Evolutionary conservation across 352 stramenopile genomes (phyloP).

Genomic region (Phytopythium oedochilum): DNA sequence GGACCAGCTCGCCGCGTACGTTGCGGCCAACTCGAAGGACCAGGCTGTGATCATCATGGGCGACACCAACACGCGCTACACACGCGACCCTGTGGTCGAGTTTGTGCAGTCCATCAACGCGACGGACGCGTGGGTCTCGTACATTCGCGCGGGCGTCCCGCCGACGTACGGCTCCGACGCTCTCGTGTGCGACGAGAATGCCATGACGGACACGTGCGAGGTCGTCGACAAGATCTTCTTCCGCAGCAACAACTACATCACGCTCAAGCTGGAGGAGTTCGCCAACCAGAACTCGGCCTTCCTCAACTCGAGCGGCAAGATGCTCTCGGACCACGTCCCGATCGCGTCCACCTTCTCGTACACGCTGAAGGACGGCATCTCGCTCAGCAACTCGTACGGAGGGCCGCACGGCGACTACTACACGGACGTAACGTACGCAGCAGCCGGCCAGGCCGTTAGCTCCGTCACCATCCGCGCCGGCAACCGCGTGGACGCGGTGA

Average conservation of each 20-base stretch:
- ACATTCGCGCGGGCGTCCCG: constrained; percentile 23
- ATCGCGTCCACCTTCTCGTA: constrained; percentile 39
- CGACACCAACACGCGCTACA: constrained; percentile 49
- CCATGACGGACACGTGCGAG: constrained; percentile 38
- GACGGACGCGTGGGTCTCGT: constrained; percentile 44
- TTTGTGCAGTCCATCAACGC: constrained; percentile 21
- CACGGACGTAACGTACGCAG: constrained; percentile 25
- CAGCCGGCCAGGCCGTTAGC: constrained; percentile 16
- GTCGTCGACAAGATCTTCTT: constrained; percentile 64
- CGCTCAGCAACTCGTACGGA: constrained; percentile 28
- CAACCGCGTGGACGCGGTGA: constrained; percentile 34
- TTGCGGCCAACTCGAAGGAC: constrained; percentile 33
- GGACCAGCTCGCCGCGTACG: constrained; percentile 40
- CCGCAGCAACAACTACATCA: constrained; percentile 42
- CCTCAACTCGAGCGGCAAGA: constrained; percentile 20
- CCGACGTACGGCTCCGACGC: constrained; percentile 28
- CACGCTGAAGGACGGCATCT: constrained; percentile 20
- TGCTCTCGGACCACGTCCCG: constrained; percentile 45
- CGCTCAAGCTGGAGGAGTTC: constrained; percentile 33
- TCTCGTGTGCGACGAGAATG: constrained; percentile 27
- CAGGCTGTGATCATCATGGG: constrained; percentile 46
- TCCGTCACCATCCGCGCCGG: constrained; percentile 27
- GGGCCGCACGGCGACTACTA: constrained; percentile 35
- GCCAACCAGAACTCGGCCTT: constrained; percentile 40
- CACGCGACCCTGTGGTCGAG: constrained; percentile 38